Base-by-base conservation (phyloP, 2,329 filamentous ascomycete species). In the Talaromyces rugulosus region DNA sequence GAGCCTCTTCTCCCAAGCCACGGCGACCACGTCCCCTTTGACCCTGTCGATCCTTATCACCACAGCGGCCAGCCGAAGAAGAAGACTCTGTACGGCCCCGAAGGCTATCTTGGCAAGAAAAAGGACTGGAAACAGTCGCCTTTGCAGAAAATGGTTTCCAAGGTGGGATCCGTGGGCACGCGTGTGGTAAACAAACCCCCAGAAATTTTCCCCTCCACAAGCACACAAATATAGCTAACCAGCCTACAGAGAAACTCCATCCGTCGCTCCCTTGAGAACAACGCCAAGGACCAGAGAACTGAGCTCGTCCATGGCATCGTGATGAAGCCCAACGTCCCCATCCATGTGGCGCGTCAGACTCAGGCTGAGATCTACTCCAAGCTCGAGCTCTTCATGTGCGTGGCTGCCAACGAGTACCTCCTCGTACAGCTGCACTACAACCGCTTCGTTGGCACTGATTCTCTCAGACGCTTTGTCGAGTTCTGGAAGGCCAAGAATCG, bases 401-500 rank as follows among this genome's bases (percentile, higher is more conserved):
- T 74, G 30, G 76, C 71, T 2, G 78, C 78, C 52, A 82, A 81
- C 62, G 65, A 71, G 9, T 82, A 80, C 65, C 74, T 82, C 2
- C 65, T 79, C 31, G 63, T 72, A n/a, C 77, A 82, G 61, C 70
- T 78, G 65, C 67, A 73, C 34, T 67, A 74, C 23, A 72, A 73
- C 4, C 75, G 75, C 31, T 70, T 82, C 50, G 74, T 73, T 1
- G 64, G 68, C 5, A 42, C 58, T n/a, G 74, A 77, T 16, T 78
- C 77, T 4, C 70, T 81, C 59, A 68, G 67, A 27, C 77, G 74
- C 58, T 62, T 78, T 42, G 73, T 68, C 52, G 69, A 71, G 33
- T 71, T 68, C 63, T 81, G 81, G 81, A 72, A 70, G 34, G 72
- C 74, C 1, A 81, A 80, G 61, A 81, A 81, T 56, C 72, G 81